A percentile compares a stretch with the other conserved stretches of the same genome.
These are phyloP conservation scores for Coemansia sp. DNA, from an alignment of 192 early-diverging fungal genomes.

Conservation along the genomic window DNA sequence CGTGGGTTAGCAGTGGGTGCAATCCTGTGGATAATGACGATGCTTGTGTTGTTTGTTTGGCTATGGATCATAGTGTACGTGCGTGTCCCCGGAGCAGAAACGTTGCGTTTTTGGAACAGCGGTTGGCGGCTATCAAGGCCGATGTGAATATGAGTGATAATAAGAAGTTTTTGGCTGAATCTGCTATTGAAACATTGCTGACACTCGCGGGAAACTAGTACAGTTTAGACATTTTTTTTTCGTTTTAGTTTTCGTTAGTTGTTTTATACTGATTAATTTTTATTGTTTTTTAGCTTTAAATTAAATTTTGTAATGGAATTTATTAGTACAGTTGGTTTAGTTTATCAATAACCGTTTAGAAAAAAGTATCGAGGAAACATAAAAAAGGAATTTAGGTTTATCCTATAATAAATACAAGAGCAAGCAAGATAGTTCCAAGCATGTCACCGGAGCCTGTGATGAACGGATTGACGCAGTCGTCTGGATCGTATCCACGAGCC, in stretches of 20 bases:
- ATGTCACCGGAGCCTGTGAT: slow-evolving; percentile 74
- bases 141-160: background rate
- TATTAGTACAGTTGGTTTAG: too few species aligned
- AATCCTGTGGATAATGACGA: background rate
- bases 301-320: too few species aligned
- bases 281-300: too few species aligned
- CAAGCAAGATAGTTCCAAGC: slow-evolving; percentile 66
- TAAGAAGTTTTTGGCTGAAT: background rate
- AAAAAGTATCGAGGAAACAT: too few species aligned
- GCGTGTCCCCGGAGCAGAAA: background rate
- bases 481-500: slow-evolving; percentile 74
- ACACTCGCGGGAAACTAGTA: background rate
- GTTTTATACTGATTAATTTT: too few species aligned
- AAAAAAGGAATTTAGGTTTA: slow-evolving; percentile 1
- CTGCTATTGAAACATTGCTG: background rate
- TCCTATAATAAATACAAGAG: slow-evolving; percentile 35
- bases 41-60: background rate
- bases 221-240: too few species aligned
- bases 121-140: background rate
- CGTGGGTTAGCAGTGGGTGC: background rate
- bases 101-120: background rate
- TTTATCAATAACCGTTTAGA: too few species aligned
- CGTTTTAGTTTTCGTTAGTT: background rate
- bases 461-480: slow-evolving; percentile 62
- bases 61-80: background rate